phyloP scores from a whole-genome alignment of 2,329 filamentous ascomycete species.

The Neonectria sp. region DNA sequence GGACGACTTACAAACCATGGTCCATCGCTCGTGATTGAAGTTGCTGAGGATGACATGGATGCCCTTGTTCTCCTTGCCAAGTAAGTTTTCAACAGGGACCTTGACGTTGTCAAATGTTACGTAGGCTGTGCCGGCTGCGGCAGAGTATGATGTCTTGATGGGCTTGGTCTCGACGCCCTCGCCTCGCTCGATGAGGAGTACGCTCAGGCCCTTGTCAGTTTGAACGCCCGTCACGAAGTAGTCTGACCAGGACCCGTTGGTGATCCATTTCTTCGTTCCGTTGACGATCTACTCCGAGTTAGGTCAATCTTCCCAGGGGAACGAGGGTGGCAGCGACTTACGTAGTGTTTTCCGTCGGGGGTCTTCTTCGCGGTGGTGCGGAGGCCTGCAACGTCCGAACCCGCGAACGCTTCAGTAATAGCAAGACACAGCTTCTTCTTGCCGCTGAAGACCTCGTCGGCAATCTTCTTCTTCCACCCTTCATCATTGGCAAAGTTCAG shows the following conservation, averaged over 20 bases:
- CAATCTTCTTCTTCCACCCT: constrained; percentile 75
- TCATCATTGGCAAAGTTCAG: constrained; percentile 83
- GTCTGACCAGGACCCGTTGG: constrained; percentile 84
- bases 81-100: constrained; percentile 82
- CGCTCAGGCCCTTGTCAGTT: constrained; percentile 84
- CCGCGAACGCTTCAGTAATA: constrained; percentile 91
- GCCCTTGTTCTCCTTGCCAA: constrained; percentile 88
- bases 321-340: constrained; percentile 56
- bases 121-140: constrained; percentile 83
- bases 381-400: constrained; percentile 83
- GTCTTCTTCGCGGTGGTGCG: constrained; percentile 85
- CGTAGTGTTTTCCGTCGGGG: constrained; percentile 80
- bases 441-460: constrained; percentile 81
- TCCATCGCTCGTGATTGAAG: constrained; percentile 91
- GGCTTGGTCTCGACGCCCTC: constrained; percentile 83
- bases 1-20: constrained; percentile 74
- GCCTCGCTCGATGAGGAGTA: constrained; percentile 81
- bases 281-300: constrained; percentile 66
- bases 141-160: constrained; percentile 87
- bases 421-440: constrained; percentile 92
- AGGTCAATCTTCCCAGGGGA: neutral
- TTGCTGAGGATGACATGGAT: constrained; percentile 88
- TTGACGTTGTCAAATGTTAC: constrained; percentile 90
- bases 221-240: constrained; percentile 88
- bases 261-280: constrained; percentile 89